Evolutionary conservation across 2,329 filamentous ascomycete genomes (phyloP).

Genomic region (Cytospora mali): DNA sequence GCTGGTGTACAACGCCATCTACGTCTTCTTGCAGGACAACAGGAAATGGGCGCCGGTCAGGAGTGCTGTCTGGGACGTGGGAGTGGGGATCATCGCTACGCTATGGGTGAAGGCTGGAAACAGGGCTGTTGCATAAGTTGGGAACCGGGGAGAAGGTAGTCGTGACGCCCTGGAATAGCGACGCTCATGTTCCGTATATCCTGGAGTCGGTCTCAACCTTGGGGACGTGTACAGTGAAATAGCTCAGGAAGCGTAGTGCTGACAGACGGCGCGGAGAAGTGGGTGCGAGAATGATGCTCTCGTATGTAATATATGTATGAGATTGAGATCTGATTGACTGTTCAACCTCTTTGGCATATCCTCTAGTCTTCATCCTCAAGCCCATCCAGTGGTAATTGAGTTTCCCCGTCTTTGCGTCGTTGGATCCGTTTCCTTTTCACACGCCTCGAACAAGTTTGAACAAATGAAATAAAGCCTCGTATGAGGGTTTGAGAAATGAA

Average conservation of each 20-base stretch:
- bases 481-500: not conserved
- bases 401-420: not conserved
- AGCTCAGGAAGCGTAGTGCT: too few relatives aligned
- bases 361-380: not conserved
- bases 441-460: not conserved
- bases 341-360: not conserved
- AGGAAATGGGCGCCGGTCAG: constrained; percentile 41
- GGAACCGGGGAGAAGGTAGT: too few relatives aligned
- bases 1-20: constrained; percentile 45
- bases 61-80: constrained; percentile 42
- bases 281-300: not conserved
- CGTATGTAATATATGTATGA: not conserved
- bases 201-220: too few relatives aligned
- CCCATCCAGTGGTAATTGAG: not conserved
- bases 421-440: not conserved
- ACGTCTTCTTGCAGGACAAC: constrained; percentile 48
- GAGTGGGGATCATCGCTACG: constrained; percentile 39
- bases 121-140: constrained; percentile 28
- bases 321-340: not conserved
- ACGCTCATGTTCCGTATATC: too few relatives aligned
- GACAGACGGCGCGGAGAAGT: not conserved
- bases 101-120: constrained; percentile 48
- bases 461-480: not conserved
- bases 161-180: too few relatives aligned
- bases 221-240: too few relatives aligned